A percentile compares a stretch with the other conserved stretches of the same genome.
phyloP scores from a whole-genome alignment of 176 grass and related monocot genomes.

The Eleusine coracana region DNA sequence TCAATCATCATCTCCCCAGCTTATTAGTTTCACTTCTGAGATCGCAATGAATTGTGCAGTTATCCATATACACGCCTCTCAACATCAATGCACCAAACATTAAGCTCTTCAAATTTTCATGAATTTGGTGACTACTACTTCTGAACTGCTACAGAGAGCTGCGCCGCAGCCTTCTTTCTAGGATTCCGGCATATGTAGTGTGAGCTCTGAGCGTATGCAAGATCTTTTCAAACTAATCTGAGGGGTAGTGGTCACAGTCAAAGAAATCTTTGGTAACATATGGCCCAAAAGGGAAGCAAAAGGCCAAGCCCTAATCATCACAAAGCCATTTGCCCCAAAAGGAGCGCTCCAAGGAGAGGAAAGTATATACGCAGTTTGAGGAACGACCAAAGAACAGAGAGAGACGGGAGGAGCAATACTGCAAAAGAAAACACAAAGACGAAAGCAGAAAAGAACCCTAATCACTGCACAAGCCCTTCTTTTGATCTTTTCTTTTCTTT shows the following conservation, averaged over 20 bases:
- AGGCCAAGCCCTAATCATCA: slow-evolving; percentile 83
- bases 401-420: slow-evolving; percentile 36
- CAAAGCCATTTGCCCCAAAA: slow-evolving; percentile 95
- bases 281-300: slow-evolving; percentile 84
- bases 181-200: slow-evolving; percentile 26
- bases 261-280: slow-evolving; percentile 80
- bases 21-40: slow-evolving; percentile 10
- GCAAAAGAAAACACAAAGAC: slow-evolving; percentile 68
- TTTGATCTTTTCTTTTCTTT: slow-evolving; percentile 55
- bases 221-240: slow-evolving; percentile 58
- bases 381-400: slow-evolving; percentile 41
- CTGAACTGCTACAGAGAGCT: slow-evolving; percentile 17
- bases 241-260: slow-evolving; percentile 68
- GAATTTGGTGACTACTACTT: neutral
- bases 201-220: slow-evolving; percentile 27
- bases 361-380: slow-evolving; percentile 69
- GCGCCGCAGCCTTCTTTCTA: slow-evolving; percentile 35
- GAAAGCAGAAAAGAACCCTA: slow-evolving; percentile 68
- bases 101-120: slow-evolving; percentile 1
- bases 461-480: slow-evolving; percentile 53
- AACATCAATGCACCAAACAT: neutral
- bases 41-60: neutral
- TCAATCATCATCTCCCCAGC: slow-evolving; percentile 19
- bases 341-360: slow-evolving; percentile 79
- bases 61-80: neutral